Percentiles rank a stretch among this genome's conserved stretches.
These are phyloP conservation scores for Glycine latifolia DNA, from an alignment of 306 rosid species.

Conservation along the genomic window DNA sequence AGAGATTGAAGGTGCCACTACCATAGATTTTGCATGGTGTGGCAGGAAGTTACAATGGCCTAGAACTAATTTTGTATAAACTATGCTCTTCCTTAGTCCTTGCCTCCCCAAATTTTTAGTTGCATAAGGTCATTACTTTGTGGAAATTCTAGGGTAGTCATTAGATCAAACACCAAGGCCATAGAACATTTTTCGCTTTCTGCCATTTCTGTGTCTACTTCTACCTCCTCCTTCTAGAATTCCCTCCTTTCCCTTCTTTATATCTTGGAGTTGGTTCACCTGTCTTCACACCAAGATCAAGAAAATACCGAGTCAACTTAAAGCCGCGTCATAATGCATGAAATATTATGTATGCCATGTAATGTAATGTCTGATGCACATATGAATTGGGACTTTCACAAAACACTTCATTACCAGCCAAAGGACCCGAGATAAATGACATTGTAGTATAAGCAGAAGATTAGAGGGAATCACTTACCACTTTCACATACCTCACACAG, in stretches of 20 bases:
- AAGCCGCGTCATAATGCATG: conserved; percentile 8
- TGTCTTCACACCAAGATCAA: conserved; percentile 58
- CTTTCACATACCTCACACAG: conserved; percentile 41
- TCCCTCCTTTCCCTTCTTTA: conserved; percentile 52
- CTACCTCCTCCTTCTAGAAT: conserved; percentile 58
- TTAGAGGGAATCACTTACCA: conserved; percentile 45
- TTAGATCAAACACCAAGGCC: conserved; percentile 60
- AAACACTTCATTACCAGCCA: conserved; percentile 17
- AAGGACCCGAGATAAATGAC: neutral
- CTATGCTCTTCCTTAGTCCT: conserved; percentile 20
- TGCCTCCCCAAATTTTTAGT: neutral
- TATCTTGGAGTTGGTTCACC: conserved; percentile 53
- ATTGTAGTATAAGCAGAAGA: neutral
- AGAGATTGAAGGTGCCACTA: conserved; percentile 35
- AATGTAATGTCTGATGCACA: neutral
- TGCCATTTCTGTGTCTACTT: conserved; percentile 48
- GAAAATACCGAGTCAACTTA: neutral
- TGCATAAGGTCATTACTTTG: conserved; percentile 41
- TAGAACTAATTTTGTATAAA: conserved; percentile 1
- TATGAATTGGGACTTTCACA: neutral
- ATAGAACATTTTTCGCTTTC: conserved; percentile 59
- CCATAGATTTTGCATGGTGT: conserved; percentile 13
- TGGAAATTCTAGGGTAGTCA: conserved; percentile 53
- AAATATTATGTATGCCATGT: conserved; percentile 29
- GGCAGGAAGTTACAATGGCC: conserved; percentile 24